These are phyloP conservation scores for Phytophthora nicotianae DNA, from an alignment of 352 stramenopile genomes.

Conservation along the genomic window DNA sequence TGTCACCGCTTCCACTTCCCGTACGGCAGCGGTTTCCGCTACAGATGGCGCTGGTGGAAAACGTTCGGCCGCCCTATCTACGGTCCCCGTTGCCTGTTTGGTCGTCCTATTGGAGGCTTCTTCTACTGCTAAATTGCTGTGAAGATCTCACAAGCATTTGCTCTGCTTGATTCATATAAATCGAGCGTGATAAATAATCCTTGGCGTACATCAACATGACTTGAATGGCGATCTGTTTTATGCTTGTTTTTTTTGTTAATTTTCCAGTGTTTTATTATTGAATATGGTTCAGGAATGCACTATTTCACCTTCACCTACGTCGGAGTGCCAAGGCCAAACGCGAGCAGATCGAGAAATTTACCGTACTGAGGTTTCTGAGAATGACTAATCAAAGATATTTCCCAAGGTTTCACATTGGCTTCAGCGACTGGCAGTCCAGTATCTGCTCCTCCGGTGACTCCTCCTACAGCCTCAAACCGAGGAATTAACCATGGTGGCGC, in stretches of 20 bases:
- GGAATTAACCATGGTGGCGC: neutral
- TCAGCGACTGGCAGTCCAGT: constrained; percentile 5
- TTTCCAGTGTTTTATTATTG: too few species aligned
- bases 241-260: too few species aligned
- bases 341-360: neutral
- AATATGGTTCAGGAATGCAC: too few species aligned
- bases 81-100: constrained; percentile 37
- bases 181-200: too few species aligned
- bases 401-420: constrained; percentile 10
- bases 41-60: constrained; percentile 6
- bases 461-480: neutral
- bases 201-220: too few species aligned
- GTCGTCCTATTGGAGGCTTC: constrained; percentile 31
- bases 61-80: constrained; percentile 38
- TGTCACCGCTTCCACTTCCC: neutral
- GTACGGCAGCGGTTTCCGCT: neutral
- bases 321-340: neutral
- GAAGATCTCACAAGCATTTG: too few species aligned
- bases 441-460: neutral
- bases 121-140: neutral
- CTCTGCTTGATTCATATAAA: too few species aligned
- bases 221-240: too few species aligned
- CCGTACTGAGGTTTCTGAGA: constrained; percentile 3
- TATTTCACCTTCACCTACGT: neutral
- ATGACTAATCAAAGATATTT: constrained; percentile 3